Base-by-base conservation (phyloP, 2,329 filamentous ascomycete genomes). In the Cyanodermella asteris region DNA sequence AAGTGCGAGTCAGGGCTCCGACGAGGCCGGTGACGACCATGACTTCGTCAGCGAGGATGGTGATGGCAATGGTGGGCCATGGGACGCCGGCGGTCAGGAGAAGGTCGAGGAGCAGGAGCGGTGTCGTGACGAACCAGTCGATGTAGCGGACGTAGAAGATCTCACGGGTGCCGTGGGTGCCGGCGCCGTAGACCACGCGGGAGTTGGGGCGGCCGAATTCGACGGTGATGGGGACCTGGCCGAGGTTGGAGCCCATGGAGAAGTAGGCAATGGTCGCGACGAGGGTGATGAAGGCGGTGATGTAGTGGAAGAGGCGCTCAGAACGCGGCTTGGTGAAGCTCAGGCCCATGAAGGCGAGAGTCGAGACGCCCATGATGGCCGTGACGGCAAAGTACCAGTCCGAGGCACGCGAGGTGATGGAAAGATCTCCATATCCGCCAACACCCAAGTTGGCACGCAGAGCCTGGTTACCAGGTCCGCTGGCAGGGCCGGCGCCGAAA, bases 1-100 rank as follows among this genome's bases (percentile, higher is more conserved):
- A 49, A 6, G 59, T 63, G 10, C 45, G 41, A 4, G 72, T 64
- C 2, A 75, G 56, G 3, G 71, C 67, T 15, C 72, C 71, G 11
- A 74, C 55, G 5, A 75, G 56, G 13, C 66, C 67, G 13, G 61
- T 63, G n/a, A 73, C 49, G 23, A 76, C 60, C 67, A 75, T 72
- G 36, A 74, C 52, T 37, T 62, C 51, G 33, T 72, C 66, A 3
- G 72, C 53, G 5, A 75, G 48, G 6, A 75, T 50, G 2, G 64
- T 60, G 38, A 59, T 64, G 19, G 72, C 39, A 15, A 73, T 63
- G 2, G 64, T 70, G 0, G 68, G 64, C 47, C 62, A 70, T 12
- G 70, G 68, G 30, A 73, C 50, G 17, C 64, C 70, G 5, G 58
- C 65, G 1, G 68, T 71, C 12, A 77, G 50, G 20, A 74, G 51